phyloP scores from a whole-genome alignment of 176 grass and related monocot species.

The Secale cereale region DNA sequence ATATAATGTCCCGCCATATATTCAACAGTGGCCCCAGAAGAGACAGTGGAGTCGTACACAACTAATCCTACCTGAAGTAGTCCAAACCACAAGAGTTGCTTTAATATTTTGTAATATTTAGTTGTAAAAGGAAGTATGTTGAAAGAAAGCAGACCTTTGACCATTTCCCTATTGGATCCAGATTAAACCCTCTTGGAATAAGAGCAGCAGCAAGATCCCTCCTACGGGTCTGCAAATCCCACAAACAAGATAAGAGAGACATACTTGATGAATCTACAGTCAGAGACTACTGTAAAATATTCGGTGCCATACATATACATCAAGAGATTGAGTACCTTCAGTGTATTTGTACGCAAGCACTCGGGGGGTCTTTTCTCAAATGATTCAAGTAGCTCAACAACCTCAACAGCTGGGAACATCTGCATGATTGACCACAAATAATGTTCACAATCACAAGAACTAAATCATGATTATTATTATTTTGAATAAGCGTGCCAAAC shows the following conservation, averaged over 20 bases:
- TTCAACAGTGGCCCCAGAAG: constrained; percentile 91
- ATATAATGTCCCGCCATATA: constrained; percentile 99
- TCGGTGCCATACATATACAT: not conserved
- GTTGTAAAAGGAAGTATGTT: not conserved
- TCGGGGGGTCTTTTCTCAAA: constrained; percentile 97
- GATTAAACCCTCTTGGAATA: constrained; percentile 97
- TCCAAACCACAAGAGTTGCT: not conserved
- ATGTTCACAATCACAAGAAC: not conserved
- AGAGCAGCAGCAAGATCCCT: constrained; percentile 97
- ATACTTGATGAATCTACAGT: not conserved
- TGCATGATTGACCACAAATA: constrained; percentile 17
- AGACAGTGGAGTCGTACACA: constrained; percentile 92
- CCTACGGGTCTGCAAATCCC: constrained; percentile 62
- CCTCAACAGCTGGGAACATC: constrained; percentile 91
- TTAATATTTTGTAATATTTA: not conserved
- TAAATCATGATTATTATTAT: not conserved
- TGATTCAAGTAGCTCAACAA: constrained; percentile 86
- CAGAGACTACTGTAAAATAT: not conserved
- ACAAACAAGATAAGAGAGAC: not conserved
- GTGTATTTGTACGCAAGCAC: constrained; percentile 81
- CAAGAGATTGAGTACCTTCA: constrained; percentile 61
- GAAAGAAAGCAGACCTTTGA: constrained; percentile 71
- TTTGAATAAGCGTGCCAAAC: constrained; percentile 9
- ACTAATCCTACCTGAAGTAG: constrained; percentile 87
- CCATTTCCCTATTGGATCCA: constrained; percentile 97